Base-by-base conservation (phyloP, 306 rosid species). In the Cicer arietinum region DNA sequence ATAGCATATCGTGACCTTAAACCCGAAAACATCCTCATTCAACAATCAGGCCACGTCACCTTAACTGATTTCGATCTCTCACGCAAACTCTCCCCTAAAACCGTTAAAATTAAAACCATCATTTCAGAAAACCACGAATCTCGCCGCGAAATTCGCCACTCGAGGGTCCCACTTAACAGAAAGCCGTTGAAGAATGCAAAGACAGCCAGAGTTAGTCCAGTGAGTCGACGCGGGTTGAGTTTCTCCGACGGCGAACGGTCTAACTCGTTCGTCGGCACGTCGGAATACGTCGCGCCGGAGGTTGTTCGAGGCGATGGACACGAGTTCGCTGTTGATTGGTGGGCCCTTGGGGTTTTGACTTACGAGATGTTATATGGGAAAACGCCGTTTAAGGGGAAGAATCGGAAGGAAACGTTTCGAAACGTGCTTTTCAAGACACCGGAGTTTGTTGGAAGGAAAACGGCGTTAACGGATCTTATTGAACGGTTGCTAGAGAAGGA, bases 1-100 rank as follows among this genome's bases (percentile, higher is more conserved):
- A 90, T 94, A 88, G 97, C 83, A 2, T 94, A 94, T 66, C 92
- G 99, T 2, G 99, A 94, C 71, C 85, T 94, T 53, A 94, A 94
- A 80, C 99, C 99, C 2, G 99, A 94, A 82, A 94, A 94, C 73
- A 90, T 94, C 5, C 90, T 94, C 22, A 80, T 94, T 39, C 96
- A 94, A 37, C 88, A 84, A n/a, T 86, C 96, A 1, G 99, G 99
- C 59, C 99, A 94, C 82, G 89, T 94, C 65, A 92, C 93, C 48
- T 97, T 94, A 59, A 94, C 99, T 2, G 99, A 94, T 77, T 94
- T 94, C 79, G 99, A 94, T 69, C 94, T 94, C 68, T 94, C 97
- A 7, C 86, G 93, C 3, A 79, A 73, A 1, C 89, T 94, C 71
- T 42, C 76, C 5, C 90, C 64, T n/a, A 82, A 78, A n/a, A 42